These are phyloP conservation scores for Rhizopogon salebrosus DNA, from an alignment of 768 basidiomycete species.

Conservation along the genomic window DNA sequence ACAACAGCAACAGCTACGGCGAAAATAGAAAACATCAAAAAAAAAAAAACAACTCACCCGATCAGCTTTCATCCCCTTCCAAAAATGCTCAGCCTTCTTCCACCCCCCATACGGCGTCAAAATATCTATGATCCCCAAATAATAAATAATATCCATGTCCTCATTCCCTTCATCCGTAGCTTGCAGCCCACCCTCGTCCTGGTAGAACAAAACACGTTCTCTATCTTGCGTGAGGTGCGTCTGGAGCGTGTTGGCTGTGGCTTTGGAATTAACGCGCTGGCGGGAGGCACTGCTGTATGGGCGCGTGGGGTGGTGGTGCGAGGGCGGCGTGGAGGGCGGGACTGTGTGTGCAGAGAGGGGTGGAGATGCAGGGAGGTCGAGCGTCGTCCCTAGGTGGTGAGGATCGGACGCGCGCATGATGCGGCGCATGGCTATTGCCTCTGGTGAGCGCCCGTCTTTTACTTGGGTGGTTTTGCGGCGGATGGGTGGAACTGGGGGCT, in stretches of 20 bases:
- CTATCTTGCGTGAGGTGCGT: constrained; percentile 20
- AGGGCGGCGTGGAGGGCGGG: not conserved
- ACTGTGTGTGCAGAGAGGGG: constrained; percentile 22
- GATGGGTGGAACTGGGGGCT: constrained; percentile 69
- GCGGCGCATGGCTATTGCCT: constrained; percentile 80
- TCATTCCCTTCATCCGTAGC: constrained; percentile 86
- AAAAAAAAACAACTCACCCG: constrained; percentile 60
- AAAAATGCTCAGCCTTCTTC: constrained; percentile 86
- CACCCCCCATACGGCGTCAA: constrained; percentile 76
- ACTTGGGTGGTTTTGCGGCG: constrained; percentile 56
- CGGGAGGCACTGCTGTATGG: not conserved
- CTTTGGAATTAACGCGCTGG: not conserved
- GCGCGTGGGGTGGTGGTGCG: not conserved
- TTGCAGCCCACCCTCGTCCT: constrained; percentile 90
- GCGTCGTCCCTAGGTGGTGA: constrained; percentile 53
- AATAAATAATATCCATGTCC: constrained; percentile 75
- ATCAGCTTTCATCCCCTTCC: constrained; percentile 88
- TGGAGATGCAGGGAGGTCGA: constrained; percentile 48
- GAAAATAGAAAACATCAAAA: too few species aligned
- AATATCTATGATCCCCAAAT: constrained; percentile 95
- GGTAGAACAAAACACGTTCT: constrained; percentile 85
- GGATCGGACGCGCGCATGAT: constrained; percentile 83
- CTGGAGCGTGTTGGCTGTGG: not conserved
- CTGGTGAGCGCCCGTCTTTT: constrained; percentile 55
- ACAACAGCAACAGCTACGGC: constrained; percentile 3